phyloP scores from a whole-genome alignment of 345 rosid species.

The Citrus mangshanensis region DNA sequence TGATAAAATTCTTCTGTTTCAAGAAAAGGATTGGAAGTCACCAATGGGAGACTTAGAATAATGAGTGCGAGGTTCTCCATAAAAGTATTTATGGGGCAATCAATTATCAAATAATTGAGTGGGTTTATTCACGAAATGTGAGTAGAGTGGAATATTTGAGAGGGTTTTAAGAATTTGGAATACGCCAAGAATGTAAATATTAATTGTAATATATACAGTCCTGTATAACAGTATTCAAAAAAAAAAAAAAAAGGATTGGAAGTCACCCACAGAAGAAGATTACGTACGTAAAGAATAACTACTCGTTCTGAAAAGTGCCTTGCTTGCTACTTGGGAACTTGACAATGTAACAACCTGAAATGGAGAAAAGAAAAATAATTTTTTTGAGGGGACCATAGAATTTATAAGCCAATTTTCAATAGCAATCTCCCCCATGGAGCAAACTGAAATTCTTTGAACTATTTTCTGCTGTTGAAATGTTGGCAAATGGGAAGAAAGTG shows the following conservation, averaged over 20 bases:
- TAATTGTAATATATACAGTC: too few relatives aligned
- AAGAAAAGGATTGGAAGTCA: not conserved
- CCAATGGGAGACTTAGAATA: too few relatives aligned
- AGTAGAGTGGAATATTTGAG: too few relatives aligned
- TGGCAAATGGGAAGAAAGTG: not conserved
- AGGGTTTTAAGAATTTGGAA: too few relatives aligned
- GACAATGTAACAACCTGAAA: not conserved
- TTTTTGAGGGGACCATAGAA: not conserved
- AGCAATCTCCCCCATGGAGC: not conserved
- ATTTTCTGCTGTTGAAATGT: not conserved
- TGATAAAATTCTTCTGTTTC: not conserved
- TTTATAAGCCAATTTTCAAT: not conserved
- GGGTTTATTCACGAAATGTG: too few relatives aligned
- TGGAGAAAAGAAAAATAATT: not conserved
- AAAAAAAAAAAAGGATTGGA: not conserved
- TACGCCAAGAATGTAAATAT: too few relatives aligned
- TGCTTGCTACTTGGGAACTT: not conserved
- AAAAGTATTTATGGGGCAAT: too few relatives aligned
- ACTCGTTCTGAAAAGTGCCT: not conserved
- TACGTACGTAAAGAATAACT: not conserved
- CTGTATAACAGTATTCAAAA: too few relatives aligned
- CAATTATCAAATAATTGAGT: too few relatives aligned
- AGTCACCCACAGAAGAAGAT: not conserved
- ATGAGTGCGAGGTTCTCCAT: too few relatives aligned
- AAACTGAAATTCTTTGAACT: not conserved